Conservation (phyloP, 2,329 filamentous ascomycete genomes). For the Sporothrix phasma region DNA sequence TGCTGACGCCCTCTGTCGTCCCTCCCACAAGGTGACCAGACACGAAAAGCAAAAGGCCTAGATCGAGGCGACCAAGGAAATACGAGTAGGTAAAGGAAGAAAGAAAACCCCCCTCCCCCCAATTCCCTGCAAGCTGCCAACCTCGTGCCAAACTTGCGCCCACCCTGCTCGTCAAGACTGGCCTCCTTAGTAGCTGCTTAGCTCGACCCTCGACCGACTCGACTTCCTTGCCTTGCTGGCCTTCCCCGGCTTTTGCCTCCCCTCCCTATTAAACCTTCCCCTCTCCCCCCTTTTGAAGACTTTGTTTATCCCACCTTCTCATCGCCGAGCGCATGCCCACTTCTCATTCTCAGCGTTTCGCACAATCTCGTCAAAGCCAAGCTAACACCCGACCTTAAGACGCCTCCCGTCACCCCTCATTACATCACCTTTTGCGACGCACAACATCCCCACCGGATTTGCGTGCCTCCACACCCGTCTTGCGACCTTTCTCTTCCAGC, state of each 20-base stretch:
- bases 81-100: background rate
- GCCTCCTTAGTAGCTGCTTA: background rate
- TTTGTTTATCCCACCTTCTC: background rate
- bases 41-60: slow-evolving; percentile 4
- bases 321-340: background rate
- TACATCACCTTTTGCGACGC: background rate
- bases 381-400: background rate
- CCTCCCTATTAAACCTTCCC: background rate
- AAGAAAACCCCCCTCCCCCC: no score
- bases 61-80: background rate
- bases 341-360: background rate
- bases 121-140: background rate
- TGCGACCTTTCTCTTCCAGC: background rate
- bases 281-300: background rate
- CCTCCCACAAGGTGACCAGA: background rate
- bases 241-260: background rate
- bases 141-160: background rate
- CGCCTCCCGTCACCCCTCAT: background rate
- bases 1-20: background rate
- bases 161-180: background rate
- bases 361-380: background rate
- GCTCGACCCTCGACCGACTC: background rate
- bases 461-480: background rate
- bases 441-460: background rate
- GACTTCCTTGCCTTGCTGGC: background rate